phyloP scores from a whole-genome alignment of 2,329 filamentous ascomycete species.

The Fusarium dlaminii region DNA sequence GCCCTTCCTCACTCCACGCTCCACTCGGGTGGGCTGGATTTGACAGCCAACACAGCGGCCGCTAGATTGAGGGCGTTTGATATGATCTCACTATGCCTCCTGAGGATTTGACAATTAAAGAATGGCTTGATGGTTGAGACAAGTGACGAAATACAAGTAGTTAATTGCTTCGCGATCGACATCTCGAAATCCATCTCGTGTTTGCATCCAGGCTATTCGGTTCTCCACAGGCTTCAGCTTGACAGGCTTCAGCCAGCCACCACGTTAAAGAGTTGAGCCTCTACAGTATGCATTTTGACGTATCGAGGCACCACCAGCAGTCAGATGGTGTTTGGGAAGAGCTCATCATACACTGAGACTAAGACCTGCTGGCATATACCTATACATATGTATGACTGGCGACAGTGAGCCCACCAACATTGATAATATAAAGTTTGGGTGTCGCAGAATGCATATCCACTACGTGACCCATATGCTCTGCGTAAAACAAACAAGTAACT shows the following conservation, averaged over 20 bases:
- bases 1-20: conserved; percentile 28
- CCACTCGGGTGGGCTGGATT: conserved; percentile 37
- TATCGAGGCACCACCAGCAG: not conserved
- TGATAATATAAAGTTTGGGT: not conserved
- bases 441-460: not conserved
- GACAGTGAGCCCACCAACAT: not conserved
- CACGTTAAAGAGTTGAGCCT: not conserved
- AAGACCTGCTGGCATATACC: not conserved
- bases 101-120: not conserved
- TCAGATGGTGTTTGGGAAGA: not conserved
- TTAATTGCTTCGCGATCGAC: not conserved
- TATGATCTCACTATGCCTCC: not conserved
- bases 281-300: not conserved
- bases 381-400: not conserved
- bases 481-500: not conserved
- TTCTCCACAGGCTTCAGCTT: not conserved
- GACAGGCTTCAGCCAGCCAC: not conserved
- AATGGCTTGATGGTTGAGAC: not conserved
- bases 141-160: not conserved
- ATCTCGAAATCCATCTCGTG: not conserved
- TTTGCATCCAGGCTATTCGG: not conserved
- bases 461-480: not conserved
- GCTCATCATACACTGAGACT: not conserved
- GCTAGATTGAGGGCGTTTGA: conserved; percentile 42
- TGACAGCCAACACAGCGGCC: conserved; percentile 37